These are phyloP conservation scores for Alloteropsis semialata DNA, from an alignment of 176 grass and related monocot species.

Conservation along the genomic window DNA sequence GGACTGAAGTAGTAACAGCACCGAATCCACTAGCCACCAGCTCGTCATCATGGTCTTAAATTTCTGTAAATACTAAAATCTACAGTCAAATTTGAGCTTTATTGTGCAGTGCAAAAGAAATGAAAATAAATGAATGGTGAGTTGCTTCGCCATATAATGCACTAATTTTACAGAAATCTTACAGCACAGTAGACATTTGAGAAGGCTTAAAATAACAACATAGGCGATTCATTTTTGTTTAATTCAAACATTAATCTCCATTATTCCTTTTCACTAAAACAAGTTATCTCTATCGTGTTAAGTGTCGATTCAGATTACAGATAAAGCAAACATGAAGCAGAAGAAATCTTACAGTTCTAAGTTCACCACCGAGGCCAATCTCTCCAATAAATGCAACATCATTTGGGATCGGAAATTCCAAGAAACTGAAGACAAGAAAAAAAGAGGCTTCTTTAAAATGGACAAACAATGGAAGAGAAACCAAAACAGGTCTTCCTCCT, in stretches of 20 bases:
- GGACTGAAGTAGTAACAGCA: too few species aligned
- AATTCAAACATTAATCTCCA: neutral
- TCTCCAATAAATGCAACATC: slow-evolving; percentile 96
- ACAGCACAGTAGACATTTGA: neutral
- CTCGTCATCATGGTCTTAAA: too few species aligned
- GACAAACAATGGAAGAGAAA: neutral
- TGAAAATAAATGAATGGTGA: too few species aligned
- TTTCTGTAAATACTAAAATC: too few species aligned
- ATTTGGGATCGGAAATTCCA: slow-evolving; percentile 88
- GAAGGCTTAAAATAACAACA: neutral
- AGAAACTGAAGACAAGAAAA: slow-evolving; percentile 67
- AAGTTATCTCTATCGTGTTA: neutral
- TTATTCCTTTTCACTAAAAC: neutral
- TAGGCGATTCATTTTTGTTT: neutral
- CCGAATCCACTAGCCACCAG: too few species aligned
- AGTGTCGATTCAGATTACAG: neutral
- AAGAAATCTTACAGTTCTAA: slow-evolving; percentile 73
- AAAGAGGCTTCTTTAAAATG: neutral
- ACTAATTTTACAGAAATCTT: too few species aligned
- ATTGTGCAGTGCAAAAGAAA: too few species aligned
- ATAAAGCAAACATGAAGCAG: slow-evolving; percentile 16
- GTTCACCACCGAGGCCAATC: slow-evolving; percentile 78
- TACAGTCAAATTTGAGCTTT: too few species aligned
- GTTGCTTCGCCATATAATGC: too few species aligned
- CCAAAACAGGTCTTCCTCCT: neutral